Percentiles rank a stretch among this genome's conserved stretches.
These are phyloP conservation scores for Boletus tomentosulus DNA, from an alignment of 768 basidiomycete genomes.

Conservation along the genomic window DNA sequence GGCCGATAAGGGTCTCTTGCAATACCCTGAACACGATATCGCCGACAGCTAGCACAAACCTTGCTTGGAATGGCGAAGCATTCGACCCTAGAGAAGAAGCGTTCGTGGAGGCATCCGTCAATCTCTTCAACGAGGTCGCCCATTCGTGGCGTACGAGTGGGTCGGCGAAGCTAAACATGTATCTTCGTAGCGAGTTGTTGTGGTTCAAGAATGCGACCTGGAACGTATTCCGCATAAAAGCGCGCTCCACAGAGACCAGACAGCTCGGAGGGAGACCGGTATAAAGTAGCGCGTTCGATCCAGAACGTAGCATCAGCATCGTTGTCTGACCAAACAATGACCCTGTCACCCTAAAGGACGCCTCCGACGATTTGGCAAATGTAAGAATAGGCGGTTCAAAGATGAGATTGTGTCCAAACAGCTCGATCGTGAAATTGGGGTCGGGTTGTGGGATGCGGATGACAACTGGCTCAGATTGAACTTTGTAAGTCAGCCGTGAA, in stretches of 20 bases:
- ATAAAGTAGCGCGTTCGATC: slow-evolving; percentile 80
- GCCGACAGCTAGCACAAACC: slow-evolving; percentile 64
- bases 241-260: slow-evolving; percentile 76
- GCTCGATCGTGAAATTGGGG: slow-evolving; percentile 73
- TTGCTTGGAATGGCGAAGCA: slow-evolving; percentile 34
- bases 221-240: slow-evolving; percentile 97
- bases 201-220: slow-evolving; percentile 81
- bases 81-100: slow-evolving; percentile 25
- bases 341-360: slow-evolving; percentile 90
- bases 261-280: slow-evolving; percentile 76
- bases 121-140: slow-evolving; percentile 61
- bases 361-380: slow-evolving; percentile 75
- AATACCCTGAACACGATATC: slow-evolving; percentile 78
- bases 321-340: slow-evolving; percentile 76
- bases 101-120: slow-evolving; percentile 51
- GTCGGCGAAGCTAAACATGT: slow-evolving; percentile 93
- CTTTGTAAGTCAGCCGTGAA: slow-evolving; percentile 76
- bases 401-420: slow-evolving; percentile 81
- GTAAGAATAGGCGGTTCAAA: slow-evolving; percentile 85
- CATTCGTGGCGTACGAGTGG: slow-evolving; percentile 71
- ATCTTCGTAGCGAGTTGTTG: slow-evolving; percentile 66
- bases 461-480: slow-evolving; percentile 84
- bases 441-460: slow-evolving; percentile 85
- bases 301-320: slow-evolving; percentile 79
- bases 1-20: slow-evolving; percentile 73